Percentiles rank a stretch among this genome's conserved stretches.
These are phyloP conservation scores for Neotropicomus parvogracilis DNA, from an alignment of 1,284 basidiomycete species.

Conservation along the genomic window DNA sequence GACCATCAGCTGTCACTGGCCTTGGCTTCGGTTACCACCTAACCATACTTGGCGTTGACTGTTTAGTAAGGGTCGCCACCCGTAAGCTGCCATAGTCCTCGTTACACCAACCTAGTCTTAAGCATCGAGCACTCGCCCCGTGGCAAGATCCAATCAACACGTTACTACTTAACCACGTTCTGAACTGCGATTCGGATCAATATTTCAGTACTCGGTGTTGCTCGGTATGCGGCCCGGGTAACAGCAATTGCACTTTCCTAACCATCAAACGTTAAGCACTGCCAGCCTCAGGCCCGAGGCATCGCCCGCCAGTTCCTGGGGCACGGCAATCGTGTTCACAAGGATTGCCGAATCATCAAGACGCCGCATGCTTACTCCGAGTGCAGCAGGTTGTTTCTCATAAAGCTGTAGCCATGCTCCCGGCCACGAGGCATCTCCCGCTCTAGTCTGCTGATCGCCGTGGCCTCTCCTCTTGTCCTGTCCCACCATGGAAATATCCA, in stretches of 20 bases:
- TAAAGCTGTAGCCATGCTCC: too few species aligned
- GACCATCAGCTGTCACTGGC: too few species aligned
- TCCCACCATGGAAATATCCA: conserved; percentile 17
- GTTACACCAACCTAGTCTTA: too few species aligned
- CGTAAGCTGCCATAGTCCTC: too few species aligned
- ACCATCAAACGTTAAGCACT: conserved; percentile 12
- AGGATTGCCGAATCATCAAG: conserved; percentile 10
- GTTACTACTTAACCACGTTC: too few species aligned
- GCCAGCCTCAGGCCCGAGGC: conserved; percentile 16
- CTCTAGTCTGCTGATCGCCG: conserved; percentile 1
- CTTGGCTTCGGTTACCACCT: too few species aligned
- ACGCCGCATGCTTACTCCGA: conserved; percentile 2
- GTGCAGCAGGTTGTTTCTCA: conserved; percentile 15
- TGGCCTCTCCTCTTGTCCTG: conserved; percentile 1
- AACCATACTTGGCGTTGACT: too few species aligned
- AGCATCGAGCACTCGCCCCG: too few species aligned
- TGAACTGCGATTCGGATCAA: too few species aligned
- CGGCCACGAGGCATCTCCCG: conserved; percentile 1
- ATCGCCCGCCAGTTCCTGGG: conserved; percentile 18
- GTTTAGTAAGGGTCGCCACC: too few species aligned
- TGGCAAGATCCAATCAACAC: too few species aligned
- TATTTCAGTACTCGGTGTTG: not conserved
- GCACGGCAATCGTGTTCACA: conserved; percentile 12
- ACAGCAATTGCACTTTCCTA: too few species aligned
- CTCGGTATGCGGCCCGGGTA: not conserved